A percentile compares a stretch with the other conserved stretches of the same genome.
Conservation (phyloP, 768 basidiomycete species). For the Lepiota venenata region DNA sequence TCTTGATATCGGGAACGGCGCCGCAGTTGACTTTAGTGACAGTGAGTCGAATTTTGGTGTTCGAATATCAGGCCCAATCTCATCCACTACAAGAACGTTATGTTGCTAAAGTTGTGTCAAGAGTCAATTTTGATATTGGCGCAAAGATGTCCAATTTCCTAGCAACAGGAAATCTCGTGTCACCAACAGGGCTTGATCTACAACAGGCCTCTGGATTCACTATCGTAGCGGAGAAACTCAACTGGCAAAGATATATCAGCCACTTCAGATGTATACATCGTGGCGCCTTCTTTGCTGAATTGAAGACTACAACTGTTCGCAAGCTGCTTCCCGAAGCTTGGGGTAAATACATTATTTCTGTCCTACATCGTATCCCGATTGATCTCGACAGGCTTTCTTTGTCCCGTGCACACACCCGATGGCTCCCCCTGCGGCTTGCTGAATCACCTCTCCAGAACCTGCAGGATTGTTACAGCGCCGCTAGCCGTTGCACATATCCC, state of each 20-base stretch:
- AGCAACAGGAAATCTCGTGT: slow-evolving; percentile 94
- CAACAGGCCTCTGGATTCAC: slow-evolving; percentile 99
- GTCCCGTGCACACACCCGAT: slow-evolving; percentile 98
- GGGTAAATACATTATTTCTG: slow-evolving; percentile 50
- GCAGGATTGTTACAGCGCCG: slow-evolving; percentile 81
- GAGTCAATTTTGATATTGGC: slow-evolving; percentile 91
- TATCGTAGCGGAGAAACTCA: slow-evolving; percentile 97
- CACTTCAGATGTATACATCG: slow-evolving; percentile 99
- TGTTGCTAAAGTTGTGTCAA: slow-evolving; percentile 67
- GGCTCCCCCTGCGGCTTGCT: slow-evolving; percentile 96
- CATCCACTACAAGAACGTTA: slow-evolving; percentile 59
- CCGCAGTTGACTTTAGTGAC: slow-evolving; percentile 84
- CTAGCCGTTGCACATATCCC: slow-evolving; percentile 80
- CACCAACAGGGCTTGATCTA: slow-evolving; percentile 92
- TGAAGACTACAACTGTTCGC: slow-evolving; percentile 96
- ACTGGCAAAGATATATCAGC: slow-evolving; percentile 97
- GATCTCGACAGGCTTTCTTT: slow-evolving; percentile 73
- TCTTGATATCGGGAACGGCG: slow-evolving; percentile 73
- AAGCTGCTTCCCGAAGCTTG: slow-evolving; percentile 97
- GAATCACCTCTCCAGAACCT: slow-evolving; percentile 93
- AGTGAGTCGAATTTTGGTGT: slow-evolving; percentile 43
- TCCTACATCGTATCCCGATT: background rate
- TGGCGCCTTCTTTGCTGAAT: slow-evolving; percentile 98
- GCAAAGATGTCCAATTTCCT: slow-evolving; percentile 89
- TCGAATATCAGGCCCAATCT: slow-evolving; percentile 1